These are phyloP conservation scores for Pistacia integerrima DNA, from an alignment of 345 rosid species.

Conservation along the genomic window DNA sequence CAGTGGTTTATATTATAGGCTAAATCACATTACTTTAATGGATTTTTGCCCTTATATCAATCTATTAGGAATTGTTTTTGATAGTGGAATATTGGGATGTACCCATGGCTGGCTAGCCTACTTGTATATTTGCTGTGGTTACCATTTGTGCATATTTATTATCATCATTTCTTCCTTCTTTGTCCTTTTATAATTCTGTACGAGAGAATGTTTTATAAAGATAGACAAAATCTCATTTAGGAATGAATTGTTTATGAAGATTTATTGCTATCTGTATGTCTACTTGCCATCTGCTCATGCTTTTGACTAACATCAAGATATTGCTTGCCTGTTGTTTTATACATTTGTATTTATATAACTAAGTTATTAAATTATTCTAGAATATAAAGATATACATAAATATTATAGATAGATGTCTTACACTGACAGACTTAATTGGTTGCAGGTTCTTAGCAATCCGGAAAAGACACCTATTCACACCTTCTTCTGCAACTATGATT, in stretches of 20 bases:
- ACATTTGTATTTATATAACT: background rate
- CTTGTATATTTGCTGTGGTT: constrained; percentile 1
- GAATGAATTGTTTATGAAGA: constrained; percentile 10
- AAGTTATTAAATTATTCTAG: background rate
- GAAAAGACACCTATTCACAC: constrained; percentile 73
- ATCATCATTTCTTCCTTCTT: background rate
- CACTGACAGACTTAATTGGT: constrained; percentile 14
- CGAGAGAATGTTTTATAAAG: background rate
- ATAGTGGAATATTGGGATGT: background rate
- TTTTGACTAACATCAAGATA: background rate
- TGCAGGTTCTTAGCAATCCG: constrained; percentile 74
- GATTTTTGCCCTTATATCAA: background rate
- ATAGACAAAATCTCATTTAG: background rate
- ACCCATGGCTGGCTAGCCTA: background rate
- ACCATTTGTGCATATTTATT: background rate
- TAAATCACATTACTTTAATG: background rate
- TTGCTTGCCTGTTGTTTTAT: background rate
- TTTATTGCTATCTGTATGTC: background rate
- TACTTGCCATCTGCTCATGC: constrained; percentile 1
- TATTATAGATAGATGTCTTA: background rate
- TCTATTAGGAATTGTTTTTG: background rate
- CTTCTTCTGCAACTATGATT: constrained; percentile 65
- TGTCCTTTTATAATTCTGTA: background rate
- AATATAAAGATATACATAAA: background rate
- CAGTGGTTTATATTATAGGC: background rate